phyloP scores from a whole-genome alignment of 805 yeast genomes.

The Yamadazyma paraphyllophila region DNA sequence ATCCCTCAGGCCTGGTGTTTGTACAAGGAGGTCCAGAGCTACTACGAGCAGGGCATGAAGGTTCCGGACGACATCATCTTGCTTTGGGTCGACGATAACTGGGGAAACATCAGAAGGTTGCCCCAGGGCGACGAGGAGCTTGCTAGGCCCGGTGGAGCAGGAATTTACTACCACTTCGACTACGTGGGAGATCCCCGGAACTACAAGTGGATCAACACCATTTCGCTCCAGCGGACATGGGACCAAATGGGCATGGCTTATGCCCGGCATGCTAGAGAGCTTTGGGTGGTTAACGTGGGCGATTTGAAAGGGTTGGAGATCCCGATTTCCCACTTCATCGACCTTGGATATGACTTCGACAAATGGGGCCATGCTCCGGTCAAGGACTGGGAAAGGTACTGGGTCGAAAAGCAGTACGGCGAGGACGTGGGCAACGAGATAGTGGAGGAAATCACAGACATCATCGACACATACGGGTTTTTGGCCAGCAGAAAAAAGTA shows the following conservation, averaged over 20 bases:
- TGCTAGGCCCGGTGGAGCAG: constrained; percentile 24
- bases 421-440: constrained; percentile 1
- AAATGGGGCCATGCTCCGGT: constrained; percentile 15
- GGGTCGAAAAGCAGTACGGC: constrained; percentile 16
- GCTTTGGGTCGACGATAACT: constrained; percentile 27
- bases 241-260: constrained; percentile 25
- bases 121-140: constrained; percentile 19
- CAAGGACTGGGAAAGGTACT: constrained; percentile 11
- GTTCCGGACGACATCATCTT: constrained; percentile 22
- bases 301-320: constrained; percentile 24
- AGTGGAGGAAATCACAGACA: constrained; percentile 16
- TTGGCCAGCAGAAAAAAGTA: constrained; percentile 12
- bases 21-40: constrained; percentile 19
- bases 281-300: constrained; percentile 27
- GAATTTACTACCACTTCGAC: constrained; percentile 26
- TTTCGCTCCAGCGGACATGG: constrained; percentile 21
- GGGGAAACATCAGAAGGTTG: constrained; percentile 26
- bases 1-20: constrained; percentile 21
- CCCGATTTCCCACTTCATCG: constrained; percentile 21
- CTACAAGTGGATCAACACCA: constrained; percentile 26
- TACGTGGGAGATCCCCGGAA: constrained; percentile 28
- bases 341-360: constrained; percentile 17
- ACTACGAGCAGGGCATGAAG: constrained; percentile 16
- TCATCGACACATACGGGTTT: constrained; percentile 16
- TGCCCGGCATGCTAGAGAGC: constrained; percentile 16